Conservation (phyloP, 805 yeast genomes). For the Grigorovia yakushimaensis region DNA sequence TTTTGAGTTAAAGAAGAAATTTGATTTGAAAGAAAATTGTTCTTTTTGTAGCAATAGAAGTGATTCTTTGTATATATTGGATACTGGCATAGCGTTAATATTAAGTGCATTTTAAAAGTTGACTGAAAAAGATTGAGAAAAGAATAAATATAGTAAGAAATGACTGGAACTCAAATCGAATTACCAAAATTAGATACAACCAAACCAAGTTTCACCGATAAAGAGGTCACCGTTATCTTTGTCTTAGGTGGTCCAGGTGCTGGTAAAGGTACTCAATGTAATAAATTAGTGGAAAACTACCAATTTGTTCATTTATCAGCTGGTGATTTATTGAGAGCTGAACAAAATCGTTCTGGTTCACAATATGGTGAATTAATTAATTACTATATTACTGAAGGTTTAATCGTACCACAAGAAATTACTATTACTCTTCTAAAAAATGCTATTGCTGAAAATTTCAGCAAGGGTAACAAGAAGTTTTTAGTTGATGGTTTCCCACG, state of each 20-base stretch:
- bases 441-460: slow-evolving; percentile 53
- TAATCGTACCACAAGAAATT: slow-evolving; percentile 86
- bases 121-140: slow-evolving; percentile 3
- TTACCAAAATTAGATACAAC: slow-evolving; percentile 3
- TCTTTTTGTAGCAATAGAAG: too few species aligned
- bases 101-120: too few species aligned
- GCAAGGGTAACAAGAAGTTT: slow-evolving; percentile 43
- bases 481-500: slow-evolving; percentile 95
- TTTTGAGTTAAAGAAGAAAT: too few species aligned
- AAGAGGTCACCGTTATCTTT: slow-evolving; percentile 70
- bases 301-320: slow-evolving; percentile 86
- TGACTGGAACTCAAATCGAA: slow-evolving; percentile 8
- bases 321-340: slow-evolving; percentile 92
- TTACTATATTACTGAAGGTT: slow-evolving; percentile 74
- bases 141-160: too few species aligned
- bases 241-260: slow-evolving; percentile 98
- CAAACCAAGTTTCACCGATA: slow-evolving; percentile 43
- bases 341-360: slow-evolving; percentile 75
- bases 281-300: slow-evolving; percentile 67
- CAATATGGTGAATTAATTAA: slow-evolving; percentile 80
- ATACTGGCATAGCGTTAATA: too few species aligned
- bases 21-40: too few species aligned
- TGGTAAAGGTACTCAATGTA: slow-evolving; percentile 96
- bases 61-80: too few species aligned
- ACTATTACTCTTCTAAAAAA: slow-evolving; percentile 75